Conservation (phyloP, 805 yeast genomes). For the Starmera dryadoides region DNA sequence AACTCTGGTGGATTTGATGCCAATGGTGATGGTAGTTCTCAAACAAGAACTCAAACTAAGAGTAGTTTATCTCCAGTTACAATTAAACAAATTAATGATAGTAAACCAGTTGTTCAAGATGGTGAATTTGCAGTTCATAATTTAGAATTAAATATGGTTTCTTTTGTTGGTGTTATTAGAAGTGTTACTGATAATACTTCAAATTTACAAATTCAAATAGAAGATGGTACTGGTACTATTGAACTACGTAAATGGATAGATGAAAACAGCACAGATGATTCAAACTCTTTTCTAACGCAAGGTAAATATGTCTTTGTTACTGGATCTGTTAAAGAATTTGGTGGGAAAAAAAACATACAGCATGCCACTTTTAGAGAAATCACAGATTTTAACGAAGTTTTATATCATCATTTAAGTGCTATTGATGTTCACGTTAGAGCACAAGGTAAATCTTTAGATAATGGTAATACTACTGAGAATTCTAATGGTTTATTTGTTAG, state of each 20-base stretch:
- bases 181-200: slow-evolving; percentile 52
- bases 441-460: slow-evolving; percentile 25
- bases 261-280: slow-evolving; percentile 29
- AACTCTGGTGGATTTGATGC: slow-evolving; percentile 30
- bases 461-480: slow-evolving; percentile 1
- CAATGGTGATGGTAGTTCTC: slow-evolving; percentile 25
- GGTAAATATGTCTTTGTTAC: slow-evolving; percentile 57
- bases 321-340: slow-evolving; percentile 52
- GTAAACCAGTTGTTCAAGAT: slow-evolving; percentile 55
- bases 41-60: slow-evolving; percentile 22
- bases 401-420: slow-evolving; percentile 62
- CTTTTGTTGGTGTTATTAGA: slow-evolving; percentile 66
- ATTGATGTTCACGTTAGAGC: slow-evolving; percentile 49
- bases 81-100: slow-evolving; percentile 60
- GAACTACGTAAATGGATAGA: slow-evolving; percentile 62
- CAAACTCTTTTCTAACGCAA: slow-evolving; percentile 27
- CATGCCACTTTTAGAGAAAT: slow-evolving; percentile 52
- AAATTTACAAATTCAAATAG: slow-evolving; percentile 51
- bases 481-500: slow-evolving; percentile 35
- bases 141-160: slow-evolving; percentile 54
- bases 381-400: slow-evolving; percentile 57
- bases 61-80: slow-evolving; percentile 58
- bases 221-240: slow-evolving; percentile 70
- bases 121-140: slow-evolving; percentile 56
- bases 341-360: slow-evolving; percentile 57